Percentiles rank a stretch among this genome's conserved stretches.
phyloP scores from a whole-genome alignment of 73 alveolate species.

The Symbiodinium pilosum region DNA sequence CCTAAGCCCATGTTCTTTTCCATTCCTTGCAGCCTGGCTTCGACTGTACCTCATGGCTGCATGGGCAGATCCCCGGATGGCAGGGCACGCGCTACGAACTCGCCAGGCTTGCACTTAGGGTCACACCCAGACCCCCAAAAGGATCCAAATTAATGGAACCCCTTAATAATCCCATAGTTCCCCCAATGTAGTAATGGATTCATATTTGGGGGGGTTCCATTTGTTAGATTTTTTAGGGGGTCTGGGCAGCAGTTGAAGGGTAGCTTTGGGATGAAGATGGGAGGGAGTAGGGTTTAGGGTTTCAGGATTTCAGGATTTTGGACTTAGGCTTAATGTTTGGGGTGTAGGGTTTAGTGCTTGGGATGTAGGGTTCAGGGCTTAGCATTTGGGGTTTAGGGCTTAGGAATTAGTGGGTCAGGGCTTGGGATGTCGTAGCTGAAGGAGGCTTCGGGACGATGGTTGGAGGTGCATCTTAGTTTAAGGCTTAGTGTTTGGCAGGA shows the following conservation, averaged over 20 bases:
- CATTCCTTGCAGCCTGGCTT: constrained; percentile 1
- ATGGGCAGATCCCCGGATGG: constrained; percentile 60
- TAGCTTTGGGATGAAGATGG: neutral
- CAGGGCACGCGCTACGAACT: constrained; percentile 39
- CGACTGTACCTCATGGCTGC: constrained; percentile 45
- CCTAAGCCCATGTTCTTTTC: neutral
- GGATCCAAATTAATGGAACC: no score
- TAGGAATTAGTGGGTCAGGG: neutral
- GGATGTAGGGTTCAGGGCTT: neutral
- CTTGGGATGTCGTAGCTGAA: neutral
- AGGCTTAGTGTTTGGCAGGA: neutral
- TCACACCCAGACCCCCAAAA: no score
- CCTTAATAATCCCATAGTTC: no score
- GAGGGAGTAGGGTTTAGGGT: neutral
- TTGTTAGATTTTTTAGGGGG: neutral
- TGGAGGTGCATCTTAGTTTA: neutral
- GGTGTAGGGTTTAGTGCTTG: neutral
- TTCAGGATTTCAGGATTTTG: neutral
- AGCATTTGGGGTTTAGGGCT: neutral
- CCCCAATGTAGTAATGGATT: no score
- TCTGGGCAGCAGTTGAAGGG: neutral
- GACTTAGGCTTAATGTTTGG: no score
- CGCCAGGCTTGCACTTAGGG: constrained; percentile 30
- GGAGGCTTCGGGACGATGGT: neutral
- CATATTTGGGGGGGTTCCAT: no score